Conservation (phyloP, 257 asterid species). For the Rauvolfia tetraphylla region DNA sequence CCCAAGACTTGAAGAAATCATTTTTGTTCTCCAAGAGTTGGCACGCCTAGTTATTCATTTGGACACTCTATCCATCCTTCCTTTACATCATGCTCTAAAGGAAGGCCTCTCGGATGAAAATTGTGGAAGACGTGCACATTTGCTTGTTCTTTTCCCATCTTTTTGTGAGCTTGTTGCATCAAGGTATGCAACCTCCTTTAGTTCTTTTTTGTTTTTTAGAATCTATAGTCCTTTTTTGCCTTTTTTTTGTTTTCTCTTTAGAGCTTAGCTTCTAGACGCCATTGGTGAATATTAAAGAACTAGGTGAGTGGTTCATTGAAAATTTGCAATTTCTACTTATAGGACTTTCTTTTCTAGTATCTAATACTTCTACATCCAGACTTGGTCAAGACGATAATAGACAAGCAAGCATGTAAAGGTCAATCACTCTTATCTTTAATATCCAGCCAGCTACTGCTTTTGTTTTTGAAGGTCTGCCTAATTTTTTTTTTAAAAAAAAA, state of each 20-base stretch:
- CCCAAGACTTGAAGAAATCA: constrained; percentile 80
- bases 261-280: neutral
- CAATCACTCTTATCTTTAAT: neutral
- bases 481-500: neutral
- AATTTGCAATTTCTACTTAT: neutral
- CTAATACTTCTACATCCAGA: neutral
- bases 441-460: neutral
- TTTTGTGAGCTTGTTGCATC: constrained; percentile 92
- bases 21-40: constrained; percentile 84
- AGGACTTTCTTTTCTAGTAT: neutral
- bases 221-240: neutral
- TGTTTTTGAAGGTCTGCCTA: neutral
- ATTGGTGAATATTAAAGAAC: neutral
- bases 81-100: constrained; percentile 57
- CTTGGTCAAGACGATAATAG: neutral
- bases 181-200: constrained; percentile 45
- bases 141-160: constrained; percentile 80
- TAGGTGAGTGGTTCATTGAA: neutral
- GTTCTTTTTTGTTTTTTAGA: neutral
- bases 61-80: constrained; percentile 71
- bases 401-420: neutral
- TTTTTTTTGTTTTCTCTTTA: neutral
- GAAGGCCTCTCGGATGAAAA: constrained; percentile 40
- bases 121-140: constrained; percentile 56
- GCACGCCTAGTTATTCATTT: constrained; percentile 70